phyloP scores from a whole-genome alignment of 768 basidiomycete species.

The Clitopilus passeckerianus region DNA sequence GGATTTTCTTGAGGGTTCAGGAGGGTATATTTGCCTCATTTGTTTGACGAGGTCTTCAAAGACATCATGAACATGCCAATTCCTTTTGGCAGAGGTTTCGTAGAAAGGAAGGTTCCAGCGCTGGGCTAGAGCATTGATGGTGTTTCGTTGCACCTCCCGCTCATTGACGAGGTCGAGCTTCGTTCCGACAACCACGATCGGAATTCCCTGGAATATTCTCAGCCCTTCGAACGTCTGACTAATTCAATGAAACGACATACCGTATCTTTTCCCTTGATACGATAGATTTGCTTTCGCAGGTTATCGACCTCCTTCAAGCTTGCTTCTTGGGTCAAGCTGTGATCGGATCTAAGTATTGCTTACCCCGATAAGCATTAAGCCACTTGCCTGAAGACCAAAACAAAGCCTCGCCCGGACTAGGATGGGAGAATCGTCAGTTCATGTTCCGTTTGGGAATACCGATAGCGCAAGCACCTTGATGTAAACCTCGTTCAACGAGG shows the following conservation, averaged over 20 bases:
- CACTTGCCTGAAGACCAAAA: conserved; percentile 74
- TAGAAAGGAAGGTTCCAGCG: conserved; percentile 75
- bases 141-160: conserved; percentile 65
- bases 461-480: conserved; percentile 51
- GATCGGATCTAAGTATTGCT: conserved; percentile 5
- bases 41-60: conserved; percentile 75
- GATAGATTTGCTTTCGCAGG: conserved; percentile 76
- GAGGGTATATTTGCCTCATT: conserved; percentile 65
- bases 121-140: conserved; percentile 58
- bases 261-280: conserved; percentile 67
- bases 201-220: conserved; percentile 42
- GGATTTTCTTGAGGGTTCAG: conserved; percentile 33
- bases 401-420: conserved; percentile 69
- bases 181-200: conserved; percentile 84
- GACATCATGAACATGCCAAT: conserved; percentile 76
- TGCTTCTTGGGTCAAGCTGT: conserved; percentile 76
- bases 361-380: conserved; percentile 1
- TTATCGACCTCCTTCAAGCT: conserved; percentile 76
- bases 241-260: conserved; percentile 28
- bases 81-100: conserved; percentile 84
- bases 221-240: conserved; percentile 1
- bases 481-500: conserved; percentile 73
- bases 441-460: not conserved
- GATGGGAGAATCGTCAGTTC: conserved; percentile 3
- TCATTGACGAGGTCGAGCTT: conserved; percentile 80